phyloP scores from a whole-genome alignment of 345 rosid genomes.

The Pistacia integerrima region DNA sequence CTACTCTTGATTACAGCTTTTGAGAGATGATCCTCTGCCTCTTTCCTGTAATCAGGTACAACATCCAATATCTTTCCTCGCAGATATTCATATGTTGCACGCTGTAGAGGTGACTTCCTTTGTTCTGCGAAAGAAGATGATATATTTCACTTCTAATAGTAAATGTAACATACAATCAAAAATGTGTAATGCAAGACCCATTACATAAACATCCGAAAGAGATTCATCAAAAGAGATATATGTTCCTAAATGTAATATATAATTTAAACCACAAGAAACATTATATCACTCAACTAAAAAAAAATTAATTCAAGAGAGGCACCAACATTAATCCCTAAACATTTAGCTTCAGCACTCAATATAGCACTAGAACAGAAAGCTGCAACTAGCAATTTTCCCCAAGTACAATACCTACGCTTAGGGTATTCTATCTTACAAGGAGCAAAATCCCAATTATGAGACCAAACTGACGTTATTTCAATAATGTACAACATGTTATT shows the following conservation, averaged over 20 bases:
- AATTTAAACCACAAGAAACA: not conserved
- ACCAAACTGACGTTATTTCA: too few relatives aligned
- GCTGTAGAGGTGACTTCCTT: slow-evolving; percentile 52
- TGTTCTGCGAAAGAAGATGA: slow-evolving; percentile 34
- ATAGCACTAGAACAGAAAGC: not conserved
- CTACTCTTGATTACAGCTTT: slow-evolving; percentile 56
- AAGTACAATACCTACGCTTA: not conserved
- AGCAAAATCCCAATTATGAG: not conserved
- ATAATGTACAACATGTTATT: too few relatives aligned
- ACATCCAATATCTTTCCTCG: slow-evolving; percentile 72
- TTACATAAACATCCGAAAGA: not conserved
- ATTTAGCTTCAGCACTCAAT: not conserved
- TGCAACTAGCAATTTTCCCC: not conserved
- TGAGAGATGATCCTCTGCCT: slow-evolving; percentile 80
- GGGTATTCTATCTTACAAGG: not conserved
- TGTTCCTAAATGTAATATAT: not conserved
- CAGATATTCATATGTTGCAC: slow-evolving; percentile 58
- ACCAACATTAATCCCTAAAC: not conserved
- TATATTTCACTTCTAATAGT: not conserved
- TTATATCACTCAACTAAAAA: not conserved
- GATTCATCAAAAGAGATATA: not conserved
- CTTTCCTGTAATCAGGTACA: slow-evolving; percentile 66
- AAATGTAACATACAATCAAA: not conserved
- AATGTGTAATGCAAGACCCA: not conserved
- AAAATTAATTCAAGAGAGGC: not conserved